Conservation (phyloP, 192 early-diverging fungal species). For the Coemansia aciculifera region DNA sequence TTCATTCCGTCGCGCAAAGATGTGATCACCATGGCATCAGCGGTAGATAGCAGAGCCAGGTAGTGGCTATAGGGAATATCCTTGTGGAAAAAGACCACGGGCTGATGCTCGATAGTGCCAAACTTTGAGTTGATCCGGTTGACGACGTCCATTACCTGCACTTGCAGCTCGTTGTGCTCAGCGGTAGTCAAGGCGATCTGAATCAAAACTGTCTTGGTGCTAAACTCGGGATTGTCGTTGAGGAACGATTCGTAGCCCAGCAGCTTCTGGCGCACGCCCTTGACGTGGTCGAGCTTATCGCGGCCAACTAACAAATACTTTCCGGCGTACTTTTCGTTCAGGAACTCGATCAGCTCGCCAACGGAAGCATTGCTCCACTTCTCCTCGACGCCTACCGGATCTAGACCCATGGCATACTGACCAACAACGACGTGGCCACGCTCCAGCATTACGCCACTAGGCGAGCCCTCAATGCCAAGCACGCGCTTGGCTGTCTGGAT, state of each 20-base stretch:
- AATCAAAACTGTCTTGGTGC: conserved; percentile 87
- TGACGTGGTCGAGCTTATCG: conserved; percentile 96
- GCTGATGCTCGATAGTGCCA: conserved; percentile 86
- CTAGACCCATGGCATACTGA: conserved; percentile 95
- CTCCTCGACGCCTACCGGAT: conserved; percentile 69
- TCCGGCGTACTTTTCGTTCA: conserved; percentile 86
- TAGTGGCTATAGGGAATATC: conserved; percentile 91
- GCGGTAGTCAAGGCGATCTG: conserved; percentile 92
- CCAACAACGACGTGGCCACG: conserved; percentile 80
- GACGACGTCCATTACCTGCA: conserved; percentile 86
- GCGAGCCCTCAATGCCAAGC: conserved; percentile 82
- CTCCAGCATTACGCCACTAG: conserved; percentile 79
- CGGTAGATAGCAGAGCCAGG: conserved; percentile 79
- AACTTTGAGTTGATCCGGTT: conserved; percentile 89
- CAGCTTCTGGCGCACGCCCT: conserved; percentile 94
- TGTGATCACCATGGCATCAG: conserved; percentile 89
- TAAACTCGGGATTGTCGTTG: conserved; percentile 85
- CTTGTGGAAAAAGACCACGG: conserved; percentile 89
- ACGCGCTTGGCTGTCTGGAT: conserved; percentile 86
- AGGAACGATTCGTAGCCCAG: conserved; percentile 91
- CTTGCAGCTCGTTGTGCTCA: conserved; percentile 86
- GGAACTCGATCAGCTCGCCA: conserved; percentile 70
- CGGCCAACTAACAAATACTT: conserved; percentile 92
- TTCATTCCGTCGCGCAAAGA: conserved; percentile 97
- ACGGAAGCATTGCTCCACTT: conserved; percentile 73